phyloP scores from a whole-genome alignment of 768 basidiomycete genomes.

The Mycena pura region DNA sequence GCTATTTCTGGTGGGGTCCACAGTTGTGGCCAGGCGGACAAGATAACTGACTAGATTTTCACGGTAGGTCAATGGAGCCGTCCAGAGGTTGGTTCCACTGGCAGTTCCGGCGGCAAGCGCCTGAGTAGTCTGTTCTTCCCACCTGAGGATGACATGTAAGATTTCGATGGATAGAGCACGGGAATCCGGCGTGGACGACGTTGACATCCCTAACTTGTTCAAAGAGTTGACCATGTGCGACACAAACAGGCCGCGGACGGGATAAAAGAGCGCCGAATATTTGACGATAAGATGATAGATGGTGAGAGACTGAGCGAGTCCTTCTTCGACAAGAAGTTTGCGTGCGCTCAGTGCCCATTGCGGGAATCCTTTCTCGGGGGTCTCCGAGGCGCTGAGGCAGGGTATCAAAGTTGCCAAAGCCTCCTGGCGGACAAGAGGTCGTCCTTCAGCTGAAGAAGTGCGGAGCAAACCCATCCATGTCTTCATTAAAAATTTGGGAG shows the following conservation, averaged over 20 bases:
- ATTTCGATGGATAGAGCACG: conserved; percentile 90
- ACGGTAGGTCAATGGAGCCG: conserved; percentile 78
- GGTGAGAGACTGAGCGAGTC: conserved; percentile 70
- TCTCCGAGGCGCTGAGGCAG: conserved; percentile 70
- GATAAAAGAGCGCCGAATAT: conserved; percentile 90
- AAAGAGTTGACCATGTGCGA: conserved; percentile 93
- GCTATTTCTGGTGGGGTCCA: conserved; percentile 55
- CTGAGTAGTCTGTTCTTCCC: conserved; percentile 78
- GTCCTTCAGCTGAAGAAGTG: conserved; percentile 74
- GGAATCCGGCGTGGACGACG: conserved; percentile 75
- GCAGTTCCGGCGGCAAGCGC: conserved; percentile 31
- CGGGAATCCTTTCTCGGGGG: conserved; percentile 63
- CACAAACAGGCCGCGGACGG: conserved; percentile 90
- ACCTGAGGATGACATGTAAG: conserved; percentile 89
- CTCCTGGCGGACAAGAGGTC: conserved; percentile 77
- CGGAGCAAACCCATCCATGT: conserved; percentile 92
- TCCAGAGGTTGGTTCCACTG: conserved; percentile 54
- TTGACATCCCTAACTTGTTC: conserved; percentile 83
- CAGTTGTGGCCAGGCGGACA: conserved; percentile 83
- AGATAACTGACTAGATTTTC: conserved; percentile 96
- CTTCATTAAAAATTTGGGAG: conserved; percentile 87
- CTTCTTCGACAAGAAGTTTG: conserved; percentile 88
- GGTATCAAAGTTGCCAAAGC: conserved; percentile 89
- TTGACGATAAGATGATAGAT: conserved; percentile 94
- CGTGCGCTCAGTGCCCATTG: conserved; percentile 90